Conservation (phyloP, 306 rosid genomes). For the Pterocarpus santalinus region DNA sequence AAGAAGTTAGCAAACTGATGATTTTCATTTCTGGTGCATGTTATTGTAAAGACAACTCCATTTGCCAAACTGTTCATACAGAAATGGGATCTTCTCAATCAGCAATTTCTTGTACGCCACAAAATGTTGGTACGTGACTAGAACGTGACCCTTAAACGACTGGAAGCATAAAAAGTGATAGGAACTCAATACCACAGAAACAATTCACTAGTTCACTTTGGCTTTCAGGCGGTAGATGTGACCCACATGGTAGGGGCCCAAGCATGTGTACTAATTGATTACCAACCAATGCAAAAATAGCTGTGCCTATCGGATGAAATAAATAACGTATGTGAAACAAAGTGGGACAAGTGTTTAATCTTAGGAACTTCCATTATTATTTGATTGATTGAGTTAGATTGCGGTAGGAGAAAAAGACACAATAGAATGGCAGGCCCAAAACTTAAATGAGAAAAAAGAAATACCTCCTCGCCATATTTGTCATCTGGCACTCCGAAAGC, state of each 20-base stretch:
- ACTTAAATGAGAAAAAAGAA: neutral
- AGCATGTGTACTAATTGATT: neutral
- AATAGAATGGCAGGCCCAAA: neutral
- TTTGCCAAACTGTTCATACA: conserved; percentile 6
- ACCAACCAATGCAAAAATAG: conserved; percentile 11
- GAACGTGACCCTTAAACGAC: conserved; percentile 6
- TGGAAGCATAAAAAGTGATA: neutral
- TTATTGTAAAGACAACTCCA: neutral
- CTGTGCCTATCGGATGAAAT: neutral
- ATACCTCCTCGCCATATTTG: conserved; percentile 95
- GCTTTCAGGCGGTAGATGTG: conserved; percentile 24
- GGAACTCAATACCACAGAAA: conserved; percentile 13
- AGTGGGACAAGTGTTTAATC: neutral
- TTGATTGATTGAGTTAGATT: neutral
- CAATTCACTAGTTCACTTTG: neutral
- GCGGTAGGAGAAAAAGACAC: neutral
- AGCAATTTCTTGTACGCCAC: conserved; percentile 33
- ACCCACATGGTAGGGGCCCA: conserved; percentile 42
- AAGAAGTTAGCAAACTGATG: neutral
- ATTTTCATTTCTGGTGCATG: neutral
- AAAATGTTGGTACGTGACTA: conserved; percentile 6
- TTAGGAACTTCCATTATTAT: neutral
- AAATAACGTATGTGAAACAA: neutral
- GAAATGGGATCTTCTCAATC: conserved; percentile 1
- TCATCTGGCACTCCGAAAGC: conserved; percentile 90